Evolutionary conservation across 345 rosid species (phyloP), one percentile per base, ranked within the genome.

Genomic region (Arabidopsis thaliana): DNA sequence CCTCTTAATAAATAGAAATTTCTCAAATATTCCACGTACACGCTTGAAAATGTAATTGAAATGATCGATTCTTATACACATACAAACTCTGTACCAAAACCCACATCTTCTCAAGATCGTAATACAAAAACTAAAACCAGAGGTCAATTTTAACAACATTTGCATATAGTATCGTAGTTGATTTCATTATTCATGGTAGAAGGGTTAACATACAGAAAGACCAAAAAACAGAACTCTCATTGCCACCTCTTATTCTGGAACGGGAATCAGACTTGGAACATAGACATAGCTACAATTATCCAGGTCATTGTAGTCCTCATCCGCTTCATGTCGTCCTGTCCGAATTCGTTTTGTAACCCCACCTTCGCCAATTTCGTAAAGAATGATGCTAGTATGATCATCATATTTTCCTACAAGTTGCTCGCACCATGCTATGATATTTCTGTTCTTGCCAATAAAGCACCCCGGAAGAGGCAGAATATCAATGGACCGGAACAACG

Each of bases 361-460:
- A 62, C 11, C 14, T 48, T 62, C 13, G 44, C 28, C 52, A 62
- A 62, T 42, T 5, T 62, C 52, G 16, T 44, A 62, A 13, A 42
- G 24, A 14, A 52, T 60, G 34, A 22, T 9, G 46, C 10, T 22
- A 22, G 2, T 41, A 61, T 0, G 20, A 14, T 28, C 14, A 2
- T 25, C 37, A 25, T 3, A 24, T 42, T 25, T 23, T 25, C 10
- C 7, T 7, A 3, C 23, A 3, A 1, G 3, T 41, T 12, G 24
- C 52, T 42, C 38, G 53, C 24, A 63, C 67, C 67, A 63, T 28
- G 36, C 52, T 3, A 63, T 63, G 67, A 42, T 33, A 5, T 34
- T 44, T 20, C 33, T 63, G 12, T 6, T 7, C 25, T 63, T 63
- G 24, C 22, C 52, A 44, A 63, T 44, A 25, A 8, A 62, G 8